Base-by-base conservation (phyloP, 495 filamentous ascomycete species). In the Monascus purpureus region DNA sequence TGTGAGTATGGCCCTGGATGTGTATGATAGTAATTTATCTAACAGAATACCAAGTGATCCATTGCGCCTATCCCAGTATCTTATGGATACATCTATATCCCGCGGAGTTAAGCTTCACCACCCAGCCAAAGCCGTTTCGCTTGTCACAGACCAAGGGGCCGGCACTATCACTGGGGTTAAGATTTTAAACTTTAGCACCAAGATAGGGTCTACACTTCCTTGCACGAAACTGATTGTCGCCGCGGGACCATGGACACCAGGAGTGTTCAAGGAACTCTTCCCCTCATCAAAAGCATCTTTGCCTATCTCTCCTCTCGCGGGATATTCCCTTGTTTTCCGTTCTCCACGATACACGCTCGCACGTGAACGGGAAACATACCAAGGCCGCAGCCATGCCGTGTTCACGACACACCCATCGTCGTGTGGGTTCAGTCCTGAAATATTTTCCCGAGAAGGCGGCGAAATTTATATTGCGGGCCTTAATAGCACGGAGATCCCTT, bases 391-490 rank as follows among this genome's bases (percentile, higher is more conserved):
- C 45, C 75, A 85, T 46, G 77, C 82, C 1, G 50, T 87, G 3
- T 87, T 82, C 53, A 75, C 76, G 0, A 71, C 71, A 2, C 59
- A 59, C 39, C 52, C 50, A 13, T 27, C 38, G 4, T 40, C 43
- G 4, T 55, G 53, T 16, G 71, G 64, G 0, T 83, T 76, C 52
- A 72, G 69, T 7, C 82, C 82, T 0, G 82, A 90, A 54, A 57
- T 84, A 6, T 85, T 84, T 50, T 72, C 72, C 2, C 63, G 82
- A 4, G 42, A 57, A 8, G 68, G 70, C 2, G 71, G 68, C 0
- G 68, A 83, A 30, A 72, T 87, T 9, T 86, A 83, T 45, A 54
- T 90, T 37, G 80, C 77, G 0, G 82, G 82, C 0, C 45, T 86
- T 13, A 90, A 90, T 46, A 68, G 55, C 7, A 45, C 61, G 0